Evolutionary conservation across 2,329 filamentous ascomycete species (phyloP).

Genomic region (Cladosporium sp.): DNA sequence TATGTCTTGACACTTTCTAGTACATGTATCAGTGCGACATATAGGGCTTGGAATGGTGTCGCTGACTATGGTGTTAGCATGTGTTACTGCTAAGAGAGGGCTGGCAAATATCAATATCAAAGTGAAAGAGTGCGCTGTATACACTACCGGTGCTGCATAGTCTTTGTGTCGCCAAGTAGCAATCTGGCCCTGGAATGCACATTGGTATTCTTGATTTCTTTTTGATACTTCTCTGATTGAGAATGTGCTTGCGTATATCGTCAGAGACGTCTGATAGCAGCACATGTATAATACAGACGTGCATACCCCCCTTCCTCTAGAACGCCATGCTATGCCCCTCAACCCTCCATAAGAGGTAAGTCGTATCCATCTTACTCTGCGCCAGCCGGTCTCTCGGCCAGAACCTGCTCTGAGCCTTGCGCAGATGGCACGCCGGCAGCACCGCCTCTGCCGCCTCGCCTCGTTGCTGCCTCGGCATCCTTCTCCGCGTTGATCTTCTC

Average conservation of each 20-base stretch:
- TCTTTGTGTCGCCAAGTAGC: too few species aligned
- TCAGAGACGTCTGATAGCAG: background rate
- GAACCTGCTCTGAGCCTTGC: constrained; percentile 30
- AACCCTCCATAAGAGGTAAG: background rate
- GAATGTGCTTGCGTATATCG: background rate
- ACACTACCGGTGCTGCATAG: too few species aligned
- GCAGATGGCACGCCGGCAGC: constrained; percentile 21
- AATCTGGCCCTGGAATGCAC: background rate
- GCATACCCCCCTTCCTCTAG: background rate
- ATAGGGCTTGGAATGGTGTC: too few species aligned
- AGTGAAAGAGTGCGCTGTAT: too few species aligned
- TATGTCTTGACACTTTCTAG: too few species aligned
- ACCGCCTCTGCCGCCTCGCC: constrained; percentile 64
- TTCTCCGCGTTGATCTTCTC: constrained; percentile 99
- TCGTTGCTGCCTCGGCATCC: constrained; percentile 95
- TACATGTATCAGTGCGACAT: too few species aligned
- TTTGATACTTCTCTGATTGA: background rate
- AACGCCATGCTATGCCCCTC: constrained; percentile 11
- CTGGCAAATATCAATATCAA: too few species aligned
- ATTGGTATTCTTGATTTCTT: background rate
- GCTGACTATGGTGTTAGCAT: too few species aligned
- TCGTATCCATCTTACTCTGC: constrained; percentile 4
- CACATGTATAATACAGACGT: constrained; percentile 12
- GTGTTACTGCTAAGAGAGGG: too few species aligned
- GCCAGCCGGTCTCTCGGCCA: constrained; percentile 32